Evolutionary conservation across 164 flowering plant species (phyloP).

Genomic region (Berberis vulgaris): DNA sequence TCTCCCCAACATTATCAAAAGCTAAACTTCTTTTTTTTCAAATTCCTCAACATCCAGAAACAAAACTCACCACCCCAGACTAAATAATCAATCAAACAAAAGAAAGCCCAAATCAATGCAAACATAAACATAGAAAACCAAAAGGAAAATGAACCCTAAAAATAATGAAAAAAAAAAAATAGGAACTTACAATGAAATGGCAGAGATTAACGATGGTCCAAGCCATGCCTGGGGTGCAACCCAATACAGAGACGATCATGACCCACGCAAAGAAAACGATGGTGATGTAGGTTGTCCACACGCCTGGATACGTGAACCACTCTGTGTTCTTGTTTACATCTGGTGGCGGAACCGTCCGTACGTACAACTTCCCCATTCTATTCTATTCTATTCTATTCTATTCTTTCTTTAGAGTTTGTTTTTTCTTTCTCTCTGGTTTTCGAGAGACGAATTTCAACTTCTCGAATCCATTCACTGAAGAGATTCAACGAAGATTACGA

Average conservation of each 20-base stretch:
- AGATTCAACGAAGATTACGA: too few relatives aligned
- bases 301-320: slow-evolving; percentile 78
- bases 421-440: too few relatives aligned
- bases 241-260: slow-evolving; percentile 44
- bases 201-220: slow-evolving; percentile 63
- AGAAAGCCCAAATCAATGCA: background rate
- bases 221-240: slow-evolving; percentile 66
- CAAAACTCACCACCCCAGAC: too few relatives aligned
- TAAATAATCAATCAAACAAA: background rate
- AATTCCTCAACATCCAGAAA: too few relatives aligned
- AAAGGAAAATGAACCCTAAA: background rate
- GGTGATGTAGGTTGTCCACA: slow-evolving; percentile 59
- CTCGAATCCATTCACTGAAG: too few relatives aligned
- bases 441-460: too few relatives aligned
- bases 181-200: slow-evolving; percentile 42
- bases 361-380: slow-evolving; percentile 44
- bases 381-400: slow-evolving; percentile 16
- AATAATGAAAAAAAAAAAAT: background rate
- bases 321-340: slow-evolving; percentile 72
- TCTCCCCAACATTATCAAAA: too few relatives aligned
- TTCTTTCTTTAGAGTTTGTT: background rate
- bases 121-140: background rate
- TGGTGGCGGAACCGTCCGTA: slow-evolving; percentile 35
- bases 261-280: slow-evolving; percentile 65
- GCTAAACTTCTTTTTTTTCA: too few relatives aligned